A percentile compares a stretch with the other conserved stretches of the same genome.
phyloP scores from a whole-genome alignment of 495 filamentous ascomycete genomes.

The Xylona heveae region DNA sequence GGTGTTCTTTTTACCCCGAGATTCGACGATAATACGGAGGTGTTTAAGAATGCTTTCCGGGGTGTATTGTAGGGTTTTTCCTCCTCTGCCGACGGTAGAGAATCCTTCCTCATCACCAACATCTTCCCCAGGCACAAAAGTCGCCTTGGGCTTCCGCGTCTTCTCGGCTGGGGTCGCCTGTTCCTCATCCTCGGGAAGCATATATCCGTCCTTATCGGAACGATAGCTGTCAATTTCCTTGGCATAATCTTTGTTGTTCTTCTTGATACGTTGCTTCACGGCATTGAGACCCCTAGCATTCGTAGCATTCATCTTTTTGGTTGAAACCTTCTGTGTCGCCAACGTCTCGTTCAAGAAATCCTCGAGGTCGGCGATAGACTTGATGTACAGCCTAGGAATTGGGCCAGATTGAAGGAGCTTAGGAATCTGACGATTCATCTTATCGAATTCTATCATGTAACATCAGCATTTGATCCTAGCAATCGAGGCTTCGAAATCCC shows the following conservation, averaged over 20 bases:
- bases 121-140: constrained; percentile 14
- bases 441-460: constrained; percentile 62
- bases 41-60: constrained; percentile 97
- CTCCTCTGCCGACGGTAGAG: constrained; percentile 64
- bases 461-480: constrained; percentile 5
- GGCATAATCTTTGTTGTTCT: constrained; percentile 91
- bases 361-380: constrained; percentile 82
- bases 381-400: constrained; percentile 76
- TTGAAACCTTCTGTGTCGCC: constrained; percentile 82
- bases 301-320: constrained; percentile 97
- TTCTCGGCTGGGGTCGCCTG: constrained; percentile 25
- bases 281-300: constrained; percentile 87
- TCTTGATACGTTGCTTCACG: constrained; percentile 91
- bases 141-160: constrained; percentile 24
- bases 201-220: constrained; percentile 62
- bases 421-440: constrained; percentile 73
- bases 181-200: constrained; percentile 66
- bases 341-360: constrained; percentile 88
- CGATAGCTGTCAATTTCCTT: constrained; percentile 73
- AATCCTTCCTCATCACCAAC: constrained; percentile 58
- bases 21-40: constrained; percentile 78
- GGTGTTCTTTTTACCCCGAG: constrained; percentile 95
- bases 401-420: constrained; percentile 58
- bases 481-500: constrained; percentile 5
- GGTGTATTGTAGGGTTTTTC: constrained; percentile 71